Evolutionary conservation across 768 basidiomycete genomes (phyloP).

Genomic region (Mrakia blollopis): DNA sequence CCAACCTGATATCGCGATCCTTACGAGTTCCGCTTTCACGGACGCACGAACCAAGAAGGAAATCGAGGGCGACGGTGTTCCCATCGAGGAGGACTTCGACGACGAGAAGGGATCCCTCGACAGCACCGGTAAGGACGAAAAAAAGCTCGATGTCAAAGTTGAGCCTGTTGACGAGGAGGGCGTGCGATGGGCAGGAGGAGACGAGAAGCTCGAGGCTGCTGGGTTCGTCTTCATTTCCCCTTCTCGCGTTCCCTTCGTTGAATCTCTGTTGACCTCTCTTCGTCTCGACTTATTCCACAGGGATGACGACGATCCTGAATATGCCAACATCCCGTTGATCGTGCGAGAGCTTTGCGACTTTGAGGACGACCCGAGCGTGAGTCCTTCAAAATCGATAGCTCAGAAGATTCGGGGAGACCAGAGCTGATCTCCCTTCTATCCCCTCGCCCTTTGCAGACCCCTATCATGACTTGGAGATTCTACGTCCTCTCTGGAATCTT

Average conservation of each 20-base stretch:
- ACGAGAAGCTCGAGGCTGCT: neutral
- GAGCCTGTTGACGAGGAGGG: neutral
- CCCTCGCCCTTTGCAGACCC: neutral
- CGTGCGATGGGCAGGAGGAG: neutral
- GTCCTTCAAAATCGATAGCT: neutral
- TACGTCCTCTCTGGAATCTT: conserved; percentile 10
- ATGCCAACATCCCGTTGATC: conserved; percentile 1
- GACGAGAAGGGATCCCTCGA: neutral
- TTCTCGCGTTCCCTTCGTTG: no score
- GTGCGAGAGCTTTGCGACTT: conserved; percentile 21
- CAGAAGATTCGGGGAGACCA: no score
- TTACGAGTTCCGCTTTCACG: neutral
- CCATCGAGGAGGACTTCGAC: neutral
- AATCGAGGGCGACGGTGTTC: neutral
- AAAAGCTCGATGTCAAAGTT: neutral
- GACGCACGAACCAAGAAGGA: neutral
- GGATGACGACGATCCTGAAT: conserved; percentile 20
- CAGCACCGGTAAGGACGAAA: neutral
- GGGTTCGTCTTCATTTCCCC: no score
- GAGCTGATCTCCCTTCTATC: no score
- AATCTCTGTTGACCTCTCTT: no score
- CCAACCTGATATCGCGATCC: neutral
- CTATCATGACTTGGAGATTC: conserved; percentile 20
- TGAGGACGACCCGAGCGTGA: neutral
- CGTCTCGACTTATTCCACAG: neutral